phyloP scores from a whole-genome alignment of 139 green algal species.

The Chlorella sp. region DNA sequence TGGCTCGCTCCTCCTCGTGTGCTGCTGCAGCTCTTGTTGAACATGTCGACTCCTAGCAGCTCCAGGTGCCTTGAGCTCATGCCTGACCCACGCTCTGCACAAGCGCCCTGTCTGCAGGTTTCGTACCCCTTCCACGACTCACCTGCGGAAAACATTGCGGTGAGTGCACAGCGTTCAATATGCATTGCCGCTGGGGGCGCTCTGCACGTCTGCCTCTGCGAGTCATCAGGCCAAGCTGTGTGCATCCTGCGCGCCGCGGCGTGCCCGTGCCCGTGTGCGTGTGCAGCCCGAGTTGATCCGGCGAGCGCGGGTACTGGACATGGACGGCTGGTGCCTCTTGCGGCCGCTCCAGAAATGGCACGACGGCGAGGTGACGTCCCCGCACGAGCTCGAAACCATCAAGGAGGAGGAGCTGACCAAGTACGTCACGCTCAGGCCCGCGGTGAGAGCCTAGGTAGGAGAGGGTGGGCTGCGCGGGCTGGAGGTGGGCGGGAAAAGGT shows the following conservation, averaged over 20 bases:
- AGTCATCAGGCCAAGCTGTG: no score
- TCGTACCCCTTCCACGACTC: slow-evolving; percentile 53
- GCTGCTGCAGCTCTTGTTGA: no score
- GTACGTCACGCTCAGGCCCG: background rate
- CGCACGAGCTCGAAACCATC: slow-evolving; percentile 30
- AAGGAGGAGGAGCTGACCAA: slow-evolving; percentile 19
- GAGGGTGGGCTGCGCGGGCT: no score
- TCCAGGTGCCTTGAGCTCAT: no score
- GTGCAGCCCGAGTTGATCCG: background rate
- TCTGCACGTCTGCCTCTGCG: no score
- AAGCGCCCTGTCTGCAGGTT: slow-evolving; percentile 29
- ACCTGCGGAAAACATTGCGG: slow-evolving; percentile 29
- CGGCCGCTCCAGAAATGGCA: slow-evolving; percentile 22
- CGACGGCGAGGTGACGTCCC: slow-evolving; percentile 29
- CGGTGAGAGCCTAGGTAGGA: background rate
- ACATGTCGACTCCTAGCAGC: no score
- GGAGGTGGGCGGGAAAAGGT: no score
- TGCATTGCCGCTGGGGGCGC: no score
- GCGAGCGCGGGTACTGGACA: slow-evolving; percentile 30
- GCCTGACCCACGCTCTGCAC: no score
- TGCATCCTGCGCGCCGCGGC: no score
- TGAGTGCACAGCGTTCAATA: no score
- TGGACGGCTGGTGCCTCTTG: slow-evolving; percentile 24
- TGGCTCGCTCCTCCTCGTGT: no score
- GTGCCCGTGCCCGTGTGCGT: background rate